Percentiles rank a stretch among this genome's conserved stretches.
phyloP scores from a whole-genome alignment of 176 grass and related monocot genomes.

The Neostapfia colusana region DNA sequence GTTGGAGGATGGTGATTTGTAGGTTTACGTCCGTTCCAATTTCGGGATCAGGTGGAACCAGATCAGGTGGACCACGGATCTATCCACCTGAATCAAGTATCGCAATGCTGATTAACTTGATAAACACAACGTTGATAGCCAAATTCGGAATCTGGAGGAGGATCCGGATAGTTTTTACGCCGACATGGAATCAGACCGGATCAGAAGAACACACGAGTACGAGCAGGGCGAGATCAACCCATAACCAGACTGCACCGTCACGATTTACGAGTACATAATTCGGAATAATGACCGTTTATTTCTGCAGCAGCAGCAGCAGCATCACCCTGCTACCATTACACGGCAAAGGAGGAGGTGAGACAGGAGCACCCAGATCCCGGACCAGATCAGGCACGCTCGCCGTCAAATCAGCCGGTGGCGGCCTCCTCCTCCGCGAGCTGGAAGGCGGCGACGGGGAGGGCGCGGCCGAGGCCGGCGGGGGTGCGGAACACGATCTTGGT shows the following conservation, averaged over 20 bases:
- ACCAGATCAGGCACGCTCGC: neutral
- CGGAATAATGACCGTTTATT: conserved; percentile 5
- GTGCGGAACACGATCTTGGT: conserved; percentile 62
- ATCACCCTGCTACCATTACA: neutral
- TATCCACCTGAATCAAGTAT: neutral
- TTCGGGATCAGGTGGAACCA: neutral
- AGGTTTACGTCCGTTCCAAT: neutral
- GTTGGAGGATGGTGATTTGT: neutral
- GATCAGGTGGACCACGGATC: neutral
- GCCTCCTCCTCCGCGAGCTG: conserved; percentile 40
- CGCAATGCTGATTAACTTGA: too few relatives aligned
- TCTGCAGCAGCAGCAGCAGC: neutral
- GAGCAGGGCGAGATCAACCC: neutral
- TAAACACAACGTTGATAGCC: too few relatives aligned
- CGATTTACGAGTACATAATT: neutral
- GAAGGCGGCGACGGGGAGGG: conserved; percentile 57
- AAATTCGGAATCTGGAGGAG: too few relatives aligned
- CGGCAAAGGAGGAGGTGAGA: neutral
- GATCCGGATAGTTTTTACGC: too few relatives aligned
- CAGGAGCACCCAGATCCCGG: too few relatives aligned
- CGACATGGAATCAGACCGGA: neutral
- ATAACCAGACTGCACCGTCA: neutral
- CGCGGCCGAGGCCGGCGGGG: conserved; percentile 50
- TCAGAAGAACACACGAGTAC: neutral
- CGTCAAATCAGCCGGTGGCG: conserved; percentile 36